Percentiles rank a stretch among this genome's conserved stretches.
These are phyloP conservation scores for Elsinoe necatrix DNA, from an alignment of 2,329 filamentous ascomycete species.

Conservation along the genomic window DNA sequence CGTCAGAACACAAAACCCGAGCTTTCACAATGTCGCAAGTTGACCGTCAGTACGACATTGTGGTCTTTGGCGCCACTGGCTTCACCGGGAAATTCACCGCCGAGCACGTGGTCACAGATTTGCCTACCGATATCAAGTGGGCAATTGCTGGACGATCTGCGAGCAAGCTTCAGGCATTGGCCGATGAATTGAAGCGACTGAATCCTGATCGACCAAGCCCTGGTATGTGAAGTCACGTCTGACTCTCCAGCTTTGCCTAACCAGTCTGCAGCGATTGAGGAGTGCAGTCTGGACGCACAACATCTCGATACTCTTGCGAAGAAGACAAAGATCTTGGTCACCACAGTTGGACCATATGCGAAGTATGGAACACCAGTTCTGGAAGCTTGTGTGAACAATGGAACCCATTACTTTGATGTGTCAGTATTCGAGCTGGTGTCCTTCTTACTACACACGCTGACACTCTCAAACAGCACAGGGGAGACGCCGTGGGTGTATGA, in stretches of 20 bases:
- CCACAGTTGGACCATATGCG: constrained; percentile 55
- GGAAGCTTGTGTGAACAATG: constrained; percentile 54
- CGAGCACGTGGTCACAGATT: constrained; percentile 61
- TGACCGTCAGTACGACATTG: constrained; percentile 51
- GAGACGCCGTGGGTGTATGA: constrained; percentile 56
- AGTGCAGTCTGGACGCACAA: constrained; percentile 39
- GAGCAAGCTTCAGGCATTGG: constrained; percentile 62
- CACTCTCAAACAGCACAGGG: constrained; percentile 41
- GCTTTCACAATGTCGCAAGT: background rate
- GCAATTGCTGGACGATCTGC: constrained; percentile 76
- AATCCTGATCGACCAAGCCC: constrained; percentile 64
- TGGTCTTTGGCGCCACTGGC: constrained; percentile 62
- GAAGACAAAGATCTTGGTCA: constrained; percentile 52
- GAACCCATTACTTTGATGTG: constrained; percentile 61
- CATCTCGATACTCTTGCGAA: constrained; percentile 45
- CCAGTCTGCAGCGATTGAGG: constrained; percentile 28
- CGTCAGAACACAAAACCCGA: too few relatives aligned
- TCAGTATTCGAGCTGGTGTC: constrained; percentile 23
- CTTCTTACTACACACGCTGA: background rate
- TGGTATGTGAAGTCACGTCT: constrained; percentile 39
- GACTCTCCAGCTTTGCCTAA: background rate
- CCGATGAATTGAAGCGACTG: constrained; percentile 55
- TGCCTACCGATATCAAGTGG: constrained; percentile 76
- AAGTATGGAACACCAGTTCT: constrained; percentile 56
- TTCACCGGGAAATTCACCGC: constrained; percentile 75